Percentiles rank a stretch among this genome's conserved stretches.
Evolutionary conservation across 129 eudicot genomes (phyloP).

Genomic region (Artemisia argyi): DNA sequence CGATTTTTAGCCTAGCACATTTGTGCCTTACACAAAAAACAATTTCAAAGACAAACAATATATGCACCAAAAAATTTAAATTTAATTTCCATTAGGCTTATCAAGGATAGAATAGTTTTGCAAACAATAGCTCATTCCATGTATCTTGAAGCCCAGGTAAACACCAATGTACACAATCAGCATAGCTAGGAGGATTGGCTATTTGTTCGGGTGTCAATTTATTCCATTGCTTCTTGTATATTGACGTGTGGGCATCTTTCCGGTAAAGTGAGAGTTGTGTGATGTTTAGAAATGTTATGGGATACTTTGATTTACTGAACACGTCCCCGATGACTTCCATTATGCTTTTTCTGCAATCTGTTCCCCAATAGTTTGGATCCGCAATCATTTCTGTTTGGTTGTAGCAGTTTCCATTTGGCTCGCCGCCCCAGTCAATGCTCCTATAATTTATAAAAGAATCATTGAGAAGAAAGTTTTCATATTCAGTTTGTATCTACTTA

Average conservation of each 20-base stretch:
- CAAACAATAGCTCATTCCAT: conserved; percentile 66
- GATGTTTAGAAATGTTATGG: conserved; percentile 69
- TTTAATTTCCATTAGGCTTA: neutral
- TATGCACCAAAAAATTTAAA: neutral
- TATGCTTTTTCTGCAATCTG: conserved; percentile 64
- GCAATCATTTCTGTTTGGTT: conserved; percentile 70
- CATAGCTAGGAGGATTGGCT: conserved; percentile 59
- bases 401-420: conserved; percentile 70
- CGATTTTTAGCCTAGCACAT: neutral
- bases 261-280: conserved; percentile 74
- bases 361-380: conserved; percentile 81
- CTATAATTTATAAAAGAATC: conserved; percentile 31
- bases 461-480: neutral
- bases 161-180: conserved; percentile 79
- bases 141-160: conserved; percentile 76
- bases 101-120: conserved; percentile 51
- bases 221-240: conserved; percentile 14
- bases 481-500: neutral
- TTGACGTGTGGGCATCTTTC: conserved; percentile 77
- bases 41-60: neutral
- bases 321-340: conserved; percentile 62
- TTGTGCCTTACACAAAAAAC: neutral
- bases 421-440: conserved; percentile 84
- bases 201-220: conserved; percentile 50
- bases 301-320: conserved; percentile 55